Conservation (phyloP, 2,329 filamentous ascomycete genomes). For the Domatiomyces globalis region DNA sequence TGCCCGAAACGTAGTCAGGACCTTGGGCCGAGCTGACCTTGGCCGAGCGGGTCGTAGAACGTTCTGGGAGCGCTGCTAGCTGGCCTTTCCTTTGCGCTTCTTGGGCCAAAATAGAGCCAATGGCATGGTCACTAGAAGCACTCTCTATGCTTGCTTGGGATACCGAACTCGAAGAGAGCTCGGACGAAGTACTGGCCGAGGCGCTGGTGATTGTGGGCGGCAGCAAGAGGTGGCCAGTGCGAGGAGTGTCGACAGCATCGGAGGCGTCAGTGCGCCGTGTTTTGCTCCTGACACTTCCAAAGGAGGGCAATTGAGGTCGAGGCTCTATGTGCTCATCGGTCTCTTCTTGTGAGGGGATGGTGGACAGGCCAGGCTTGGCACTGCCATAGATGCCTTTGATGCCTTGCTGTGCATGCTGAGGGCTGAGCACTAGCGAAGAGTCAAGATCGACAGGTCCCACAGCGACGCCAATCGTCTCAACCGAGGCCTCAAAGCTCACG, state of each 20-base stretch:
- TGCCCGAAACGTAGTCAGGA: conserved; percentile 49
- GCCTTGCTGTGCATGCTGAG: not conserved
- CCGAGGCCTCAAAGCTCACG: conserved; percentile 56
- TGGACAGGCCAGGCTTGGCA: conserved; percentile 21
- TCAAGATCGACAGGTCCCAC: conserved; percentile 23
- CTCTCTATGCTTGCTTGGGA: conserved; percentile 15
- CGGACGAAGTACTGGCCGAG: conserved; percentile 14
- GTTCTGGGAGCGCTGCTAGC: not conserved
- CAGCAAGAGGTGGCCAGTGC: not conserved
- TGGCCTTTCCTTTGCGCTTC: conserved; percentile 3
- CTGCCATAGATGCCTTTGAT: conserved; percentile 17
- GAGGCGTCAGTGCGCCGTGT: conserved; percentile 14
- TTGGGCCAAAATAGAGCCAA: conserved; percentile 37
- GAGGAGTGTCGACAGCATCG: not conserved
- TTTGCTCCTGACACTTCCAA: conserved; percentile 46
- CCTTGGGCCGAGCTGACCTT: conserved; percentile 43
- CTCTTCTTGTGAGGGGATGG: conserved; percentile 15
- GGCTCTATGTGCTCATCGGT: conserved; percentile 39
- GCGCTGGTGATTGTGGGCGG: conserved; percentile 3
- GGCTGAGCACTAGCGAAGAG: conserved; percentile 25
- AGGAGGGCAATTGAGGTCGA: conserved; percentile 44
- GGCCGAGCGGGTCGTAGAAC: conserved; percentile 56
- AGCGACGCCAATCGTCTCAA: conserved; percentile 34
- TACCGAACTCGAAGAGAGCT: conserved; percentile 24
- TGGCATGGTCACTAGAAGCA: conserved; percentile 38